Conservation (phyloP, 192 early-diverging fungal species). For the Coemansia sp. region DNA sequence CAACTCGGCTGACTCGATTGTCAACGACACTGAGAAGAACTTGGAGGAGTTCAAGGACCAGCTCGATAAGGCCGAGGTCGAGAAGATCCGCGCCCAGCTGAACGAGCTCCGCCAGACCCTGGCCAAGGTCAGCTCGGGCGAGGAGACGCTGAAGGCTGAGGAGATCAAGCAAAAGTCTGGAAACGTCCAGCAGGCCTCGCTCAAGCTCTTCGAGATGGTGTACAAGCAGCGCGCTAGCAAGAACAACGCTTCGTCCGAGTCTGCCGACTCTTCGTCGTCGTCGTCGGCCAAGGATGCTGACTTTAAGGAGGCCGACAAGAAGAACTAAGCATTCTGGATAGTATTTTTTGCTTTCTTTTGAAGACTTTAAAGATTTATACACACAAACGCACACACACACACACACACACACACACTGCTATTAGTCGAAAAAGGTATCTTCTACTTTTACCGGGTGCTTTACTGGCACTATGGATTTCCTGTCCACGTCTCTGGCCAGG, state of each 20-base stretch:
- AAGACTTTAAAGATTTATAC: neutral
- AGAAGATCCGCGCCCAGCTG: slow-evolving; percentile 85
- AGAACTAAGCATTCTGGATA: slow-evolving; percentile 27
- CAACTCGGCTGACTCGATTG: slow-evolving; percentile 90
- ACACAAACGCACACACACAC: too few species aligned
- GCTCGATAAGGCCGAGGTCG: slow-evolving; percentile 79
- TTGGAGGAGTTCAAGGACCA: slow-evolving; percentile 97
- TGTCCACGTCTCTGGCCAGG: slow-evolving; percentile 72
- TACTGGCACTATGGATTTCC: slow-evolving; percentile 40
- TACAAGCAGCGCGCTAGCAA: slow-evolving; percentile 80
- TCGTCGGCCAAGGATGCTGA: slow-evolving; percentile 64
- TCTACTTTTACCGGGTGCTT: slow-evolving; percentile 30
- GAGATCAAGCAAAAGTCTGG: slow-evolving; percentile 83
- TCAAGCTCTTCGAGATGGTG: slow-evolving; percentile 98
- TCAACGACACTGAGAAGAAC: slow-evolving; percentile 91
- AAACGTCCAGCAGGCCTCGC: slow-evolving; percentile 81
- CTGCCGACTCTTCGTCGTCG: slow-evolving; percentile 25
- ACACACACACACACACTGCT: too few species aligned
- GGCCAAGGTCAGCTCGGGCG: slow-evolving; percentile 65
- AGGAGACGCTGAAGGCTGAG: slow-evolving; percentile 70
- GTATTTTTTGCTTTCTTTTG: neutral
- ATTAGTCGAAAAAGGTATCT: slow-evolving; percentile 21
- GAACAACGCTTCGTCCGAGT: slow-evolving; percentile 23
- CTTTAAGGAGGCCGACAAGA: slow-evolving; percentile 72
- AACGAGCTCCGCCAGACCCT: slow-evolving; percentile 75